Percentiles rank a stretch among this genome's conserved stretches.
These are phyloP conservation scores for Fistulifera pelliculosa DNA, from an alignment of 108 stramenopile genomes.

Conservation along the genomic window DNA sequence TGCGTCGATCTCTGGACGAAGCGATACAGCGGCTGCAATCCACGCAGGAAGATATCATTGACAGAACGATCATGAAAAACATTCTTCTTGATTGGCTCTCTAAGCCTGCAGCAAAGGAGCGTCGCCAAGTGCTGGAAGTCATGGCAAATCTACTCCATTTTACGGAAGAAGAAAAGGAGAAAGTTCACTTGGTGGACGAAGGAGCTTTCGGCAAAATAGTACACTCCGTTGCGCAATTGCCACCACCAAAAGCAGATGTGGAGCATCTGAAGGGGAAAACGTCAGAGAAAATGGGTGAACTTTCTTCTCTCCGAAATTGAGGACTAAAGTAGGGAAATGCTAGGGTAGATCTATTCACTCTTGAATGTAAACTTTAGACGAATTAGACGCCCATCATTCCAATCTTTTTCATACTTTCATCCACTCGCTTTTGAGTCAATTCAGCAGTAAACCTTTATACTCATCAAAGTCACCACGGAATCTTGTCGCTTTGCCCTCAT, in stretches of 20 bases:
- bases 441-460: slow-evolving; percentile 74
- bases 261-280: slow-evolving; percentile 75
- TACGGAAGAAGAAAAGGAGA: slow-evolving; percentile 78
- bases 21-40: slow-evolving; percentile 77
- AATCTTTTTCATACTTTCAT: slow-evolving; percentile 58
- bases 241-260: slow-evolving; percentile 59
- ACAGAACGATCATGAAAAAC: slow-evolving; percentile 82
- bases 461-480: slow-evolving; percentile 77
- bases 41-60: slow-evolving; percentile 86
- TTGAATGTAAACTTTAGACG: too few species aligned
- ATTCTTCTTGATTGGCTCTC: slow-evolving; percentile 82
- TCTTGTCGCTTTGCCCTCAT: slow-evolving; percentile 50
- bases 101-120: slow-evolving; percentile 40
- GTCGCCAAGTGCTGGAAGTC: slow-evolving; percentile 71
- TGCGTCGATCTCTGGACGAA: slow-evolving; percentile 75
- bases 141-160: slow-evolving; percentile 82
- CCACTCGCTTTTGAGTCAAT: slow-evolving; percentile 69
- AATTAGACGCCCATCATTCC: too few species aligned
- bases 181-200: slow-evolving; percentile 38
- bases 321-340: slow-evolving; percentile 27
- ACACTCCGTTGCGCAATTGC: slow-evolving; percentile 62
- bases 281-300: slow-evolving; percentile 83
- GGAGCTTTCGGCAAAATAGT: slow-evolving; percentile 35
- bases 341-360: too few species aligned
- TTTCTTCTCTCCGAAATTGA: slow-evolving; percentile 83